Percentiles rank a stretch among this genome's conserved stretches.
Evolutionary conservation across 2,329 filamentous ascomycete species (phyloP).

Genomic region (Fusarium sp.): DNA sequence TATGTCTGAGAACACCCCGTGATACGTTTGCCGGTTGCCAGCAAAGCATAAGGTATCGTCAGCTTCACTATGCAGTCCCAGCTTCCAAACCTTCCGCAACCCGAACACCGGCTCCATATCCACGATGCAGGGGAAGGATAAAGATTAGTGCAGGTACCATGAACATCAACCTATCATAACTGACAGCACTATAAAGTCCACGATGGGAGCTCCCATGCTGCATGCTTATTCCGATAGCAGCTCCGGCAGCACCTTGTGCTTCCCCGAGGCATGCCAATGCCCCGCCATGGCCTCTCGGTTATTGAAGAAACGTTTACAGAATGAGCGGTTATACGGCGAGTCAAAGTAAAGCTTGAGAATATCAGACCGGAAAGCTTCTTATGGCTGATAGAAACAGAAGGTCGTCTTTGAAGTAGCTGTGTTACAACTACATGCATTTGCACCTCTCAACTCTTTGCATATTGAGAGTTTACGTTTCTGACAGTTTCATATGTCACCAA

Average conservation of each 20-base stretch:
- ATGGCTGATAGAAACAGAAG: neutral
- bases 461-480: neutral
- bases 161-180: conserved; percentile 26
- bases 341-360: neutral
- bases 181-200: conserved; percentile 18
- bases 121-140: conserved; percentile 32
- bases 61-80: neutral
- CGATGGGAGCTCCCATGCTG: conserved; percentile 35
- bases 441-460: too few relatives aligned
- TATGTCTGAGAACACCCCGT: neutral
- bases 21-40: neutral
- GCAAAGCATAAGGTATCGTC: neutral
- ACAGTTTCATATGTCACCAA: neutral
- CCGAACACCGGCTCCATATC: conserved; percentile 25
- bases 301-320: conserved; percentile 18
- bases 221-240: conserved; percentile 39
- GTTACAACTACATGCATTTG: neutral
- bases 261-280: conserved; percentile 39
- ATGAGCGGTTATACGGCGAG: neutral
- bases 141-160: conserved; percentile 42
- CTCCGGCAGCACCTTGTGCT: conserved; percentile 41
- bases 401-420: neutral
- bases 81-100: neutral
- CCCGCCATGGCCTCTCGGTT: conserved; percentile 35
- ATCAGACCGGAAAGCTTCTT: neutral